Evolutionary conservation across 148 eudicot species (phyloP).

Genomic region (Heliamphora exappendiculata): DNA sequence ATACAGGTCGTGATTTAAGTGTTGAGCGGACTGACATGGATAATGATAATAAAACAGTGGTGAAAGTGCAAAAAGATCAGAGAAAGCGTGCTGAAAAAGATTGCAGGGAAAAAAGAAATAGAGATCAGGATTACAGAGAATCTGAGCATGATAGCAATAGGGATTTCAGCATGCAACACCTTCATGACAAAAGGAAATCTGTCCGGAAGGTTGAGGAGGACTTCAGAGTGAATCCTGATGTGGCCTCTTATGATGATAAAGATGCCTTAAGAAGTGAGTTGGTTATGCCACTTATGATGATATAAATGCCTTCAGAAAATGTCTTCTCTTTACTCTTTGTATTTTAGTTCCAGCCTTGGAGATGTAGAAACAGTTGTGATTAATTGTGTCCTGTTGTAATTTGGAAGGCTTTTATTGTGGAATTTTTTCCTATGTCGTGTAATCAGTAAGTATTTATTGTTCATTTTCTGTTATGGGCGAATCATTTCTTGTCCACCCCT

Average conservation of each 20-base stretch:
- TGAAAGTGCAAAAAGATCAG: slow-evolving; percentile 66
- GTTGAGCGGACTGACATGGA: slow-evolving; percentile 69
- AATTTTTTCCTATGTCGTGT: not conserved
- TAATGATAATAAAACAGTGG: slow-evolving; percentile 57
- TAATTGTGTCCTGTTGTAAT: not conserved
- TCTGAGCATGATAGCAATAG: slow-evolving; percentile 51
- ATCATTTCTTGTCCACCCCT: not conserved
- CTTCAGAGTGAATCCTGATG: slow-evolving; percentile 31
- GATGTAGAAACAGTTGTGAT: not conserved
- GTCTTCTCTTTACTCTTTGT: not conserved
- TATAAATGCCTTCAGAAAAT: not conserved
- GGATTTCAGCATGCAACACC: slow-evolving; percentile 44
- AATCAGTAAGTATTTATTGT: not conserved
- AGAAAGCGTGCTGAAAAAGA: slow-evolving; percentile 79
- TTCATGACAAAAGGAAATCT: slow-evolving; percentile 63
- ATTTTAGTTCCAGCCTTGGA: not conserved
- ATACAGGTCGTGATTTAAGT: slow-evolving; percentile 54
- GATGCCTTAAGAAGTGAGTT: slow-evolving; percentile 74
- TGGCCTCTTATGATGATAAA: slow-evolving; percentile 60
- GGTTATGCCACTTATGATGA: slow-evolving; percentile 6
- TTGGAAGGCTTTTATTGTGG: not conserved
- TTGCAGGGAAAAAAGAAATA: slow-evolving; percentile 57
- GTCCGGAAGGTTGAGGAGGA: slow-evolving; percentile 58
- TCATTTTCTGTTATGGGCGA: not conserved
- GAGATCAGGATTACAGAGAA: slow-evolving; percentile 66